Evolutionary conservation across 2,329 filamentous ascomycete species (phyloP).

Genomic region (Fusarium sp.): DNA sequence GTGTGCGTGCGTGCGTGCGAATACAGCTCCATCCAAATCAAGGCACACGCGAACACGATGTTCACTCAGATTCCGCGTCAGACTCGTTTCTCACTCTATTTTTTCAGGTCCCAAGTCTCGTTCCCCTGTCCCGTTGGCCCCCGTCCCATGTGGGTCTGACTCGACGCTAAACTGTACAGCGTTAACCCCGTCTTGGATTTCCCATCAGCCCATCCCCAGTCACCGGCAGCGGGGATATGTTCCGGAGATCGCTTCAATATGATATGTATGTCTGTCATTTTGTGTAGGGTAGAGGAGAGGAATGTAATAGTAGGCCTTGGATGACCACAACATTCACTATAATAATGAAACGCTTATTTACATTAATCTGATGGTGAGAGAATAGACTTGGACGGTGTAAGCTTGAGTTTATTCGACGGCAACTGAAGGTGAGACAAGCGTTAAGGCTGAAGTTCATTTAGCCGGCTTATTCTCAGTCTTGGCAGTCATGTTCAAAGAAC

Average conservation of each 20-base stretch:
- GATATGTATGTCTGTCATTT: neutral
- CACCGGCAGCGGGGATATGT: constrained; percentile 30
- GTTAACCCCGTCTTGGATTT: constrained; percentile 19
- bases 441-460: neutral
- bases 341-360: neutral
- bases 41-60: constrained; percentile 22
- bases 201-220: constrained; percentile 17
- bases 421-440: neutral
- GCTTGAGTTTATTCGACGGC: neutral
- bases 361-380: neutral
- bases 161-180: constrained; percentile 8
- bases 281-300: constrained; percentile 20
- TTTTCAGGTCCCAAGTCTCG: constrained; percentile 21
- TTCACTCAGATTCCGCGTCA: constrained; percentile 7
- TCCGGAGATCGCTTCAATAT: constrained; percentile 24
- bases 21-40: constrained; percentile 5
- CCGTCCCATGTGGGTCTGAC: constrained; percentile 27
- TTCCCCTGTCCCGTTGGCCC: constrained; percentile 35
- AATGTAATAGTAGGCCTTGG: neutral
- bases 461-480: too few species aligned
- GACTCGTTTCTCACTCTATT: constrained; percentile 12
- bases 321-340: neutral
- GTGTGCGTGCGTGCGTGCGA: neutral
- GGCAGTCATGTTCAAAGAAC: too few species aligned
- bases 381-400: neutral